Conservation (phyloP, 345 rosid genomes). For the Ceriops zippeliana region DNA sequence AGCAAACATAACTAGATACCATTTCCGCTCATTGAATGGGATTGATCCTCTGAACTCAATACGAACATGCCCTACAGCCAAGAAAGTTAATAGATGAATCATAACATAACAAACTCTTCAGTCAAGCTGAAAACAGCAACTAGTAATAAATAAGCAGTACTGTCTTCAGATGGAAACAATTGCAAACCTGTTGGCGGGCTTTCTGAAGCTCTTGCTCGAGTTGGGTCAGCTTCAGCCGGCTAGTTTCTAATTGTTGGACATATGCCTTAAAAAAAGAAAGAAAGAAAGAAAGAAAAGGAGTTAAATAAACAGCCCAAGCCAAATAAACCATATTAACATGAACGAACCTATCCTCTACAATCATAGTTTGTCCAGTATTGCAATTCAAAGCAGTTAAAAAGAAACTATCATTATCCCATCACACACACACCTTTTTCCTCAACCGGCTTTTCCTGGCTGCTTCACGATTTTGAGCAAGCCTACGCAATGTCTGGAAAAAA, state of each 20-base stretch:
- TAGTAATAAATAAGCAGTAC: neutral
- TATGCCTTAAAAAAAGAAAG: constrained; percentile 49
- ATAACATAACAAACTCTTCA: neutral
- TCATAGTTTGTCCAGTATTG: neutral
- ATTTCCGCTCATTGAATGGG: constrained; percentile 87
- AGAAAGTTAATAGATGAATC: neutral
- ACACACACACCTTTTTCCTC: constrained; percentile 68
- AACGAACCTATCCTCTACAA: neutral
- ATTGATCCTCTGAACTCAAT: constrained; percentile 79
- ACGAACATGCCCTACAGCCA: constrained; percentile 60
- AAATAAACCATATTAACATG: neutral
- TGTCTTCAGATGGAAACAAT: neutral
- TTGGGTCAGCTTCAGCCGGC: constrained; percentile 79
- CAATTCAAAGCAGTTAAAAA: neutral
- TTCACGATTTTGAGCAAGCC: constrained; percentile 99
- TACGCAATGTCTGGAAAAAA: constrained; percentile 63
- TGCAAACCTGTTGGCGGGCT: constrained; percentile 85
- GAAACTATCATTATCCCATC: neutral
- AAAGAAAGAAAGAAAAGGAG: constrained; percentile 5
- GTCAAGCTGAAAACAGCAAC: constrained; percentile 7
- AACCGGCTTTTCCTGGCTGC: constrained; percentile 96
- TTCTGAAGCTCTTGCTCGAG: constrained; percentile 93
- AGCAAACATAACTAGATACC: constrained; percentile 36
- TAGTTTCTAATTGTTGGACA: constrained; percentile 91
- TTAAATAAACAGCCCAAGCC: neutral